A percentile compares a stretch with the other conserved stretches of the same genome.
phyloP scores from a whole-genome alignment of 192 early-diverging fungal genomes.

The Coemansia sp. region DNA sequence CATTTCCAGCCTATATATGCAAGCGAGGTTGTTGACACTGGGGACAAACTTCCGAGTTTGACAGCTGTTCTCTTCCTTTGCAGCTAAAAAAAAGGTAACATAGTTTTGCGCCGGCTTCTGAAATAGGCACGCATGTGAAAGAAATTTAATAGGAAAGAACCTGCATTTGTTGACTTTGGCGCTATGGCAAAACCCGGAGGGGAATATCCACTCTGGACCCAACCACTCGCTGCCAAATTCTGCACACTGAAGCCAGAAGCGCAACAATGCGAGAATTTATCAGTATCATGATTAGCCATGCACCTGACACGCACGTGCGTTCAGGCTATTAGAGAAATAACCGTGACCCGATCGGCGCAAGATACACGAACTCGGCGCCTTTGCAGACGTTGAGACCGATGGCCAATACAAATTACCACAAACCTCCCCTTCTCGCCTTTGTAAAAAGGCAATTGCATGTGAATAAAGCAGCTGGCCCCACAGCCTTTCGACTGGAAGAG shows the following conservation, averaged over 20 bases:
- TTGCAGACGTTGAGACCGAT: background rate
- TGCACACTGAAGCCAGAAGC: background rate
- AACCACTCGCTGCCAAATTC: background rate
- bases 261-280: background rate
- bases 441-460: background rate
- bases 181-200: background rate
- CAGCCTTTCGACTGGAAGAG: background rate
- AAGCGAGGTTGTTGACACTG: too few species aligned
- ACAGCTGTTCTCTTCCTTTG: slow-evolving; percentile 1
- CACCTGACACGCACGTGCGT: background rate
- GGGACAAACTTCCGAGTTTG: background rate
- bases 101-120: background rate
- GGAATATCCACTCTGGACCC: background rate
- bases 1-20: too few species aligned
- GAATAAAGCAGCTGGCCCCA: background rate
- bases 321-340: background rate
- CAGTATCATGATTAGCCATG: background rate
- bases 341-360: background rate
- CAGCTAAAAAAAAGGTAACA: background rate
- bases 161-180: background rate
- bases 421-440: too few species aligned
- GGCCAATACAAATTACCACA: too few species aligned
- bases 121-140: slow-evolving; percentile 1
- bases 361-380: background rate
- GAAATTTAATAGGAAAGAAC: background rate